Conservation (phyloP, 2,329 filamentous ascomycete species). For the Dactylellina leptospora region DNA sequence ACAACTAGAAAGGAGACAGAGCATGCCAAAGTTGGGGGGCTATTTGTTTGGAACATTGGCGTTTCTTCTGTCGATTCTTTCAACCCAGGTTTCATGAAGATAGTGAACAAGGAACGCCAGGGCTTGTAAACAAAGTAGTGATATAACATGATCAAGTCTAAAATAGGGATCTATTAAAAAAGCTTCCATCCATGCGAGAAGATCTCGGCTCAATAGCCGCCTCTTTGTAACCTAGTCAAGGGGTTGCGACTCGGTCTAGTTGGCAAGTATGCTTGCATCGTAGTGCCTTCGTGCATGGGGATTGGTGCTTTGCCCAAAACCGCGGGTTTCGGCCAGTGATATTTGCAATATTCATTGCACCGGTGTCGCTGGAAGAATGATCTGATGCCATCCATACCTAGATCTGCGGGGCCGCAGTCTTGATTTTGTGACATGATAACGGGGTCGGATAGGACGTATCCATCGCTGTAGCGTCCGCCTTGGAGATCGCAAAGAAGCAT, state of each 20-base stretch:
- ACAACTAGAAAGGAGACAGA: too few relatives aligned
- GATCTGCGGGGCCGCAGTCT: conserved; percentile 61
- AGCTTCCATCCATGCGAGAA: too few relatives aligned
- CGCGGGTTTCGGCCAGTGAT: conserved; percentile 10
- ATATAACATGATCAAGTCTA: too few relatives aligned
- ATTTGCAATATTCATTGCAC: conserved; percentile 59
- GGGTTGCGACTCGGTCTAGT: conserved; percentile 1
- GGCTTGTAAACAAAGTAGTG: too few relatives aligned
- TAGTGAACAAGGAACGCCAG: too few relatives aligned
- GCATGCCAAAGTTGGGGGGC: too few relatives aligned
- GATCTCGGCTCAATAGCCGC: too few relatives aligned
- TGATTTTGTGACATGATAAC: conserved; percentile 61
- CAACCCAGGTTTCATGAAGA: too few relatives aligned
- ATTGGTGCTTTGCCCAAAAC: conserved; percentile 14
- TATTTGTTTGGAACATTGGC: too few relatives aligned
- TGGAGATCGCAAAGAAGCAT: conserved; percentile 62
- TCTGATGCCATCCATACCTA: conserved; percentile 61
- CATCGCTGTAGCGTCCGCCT: conserved; percentile 61
- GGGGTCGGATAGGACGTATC: conserved; percentile 61
- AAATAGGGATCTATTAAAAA: too few relatives aligned
- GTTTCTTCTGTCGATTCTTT: too few relatives aligned
- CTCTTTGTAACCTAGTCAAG: not conserved
- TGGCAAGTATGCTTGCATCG: conserved; percentile 19
- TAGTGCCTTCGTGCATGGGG: conserved; percentile 14
- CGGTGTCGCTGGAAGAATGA: conserved; percentile 61